Evolutionary conservation across 371 early-diverging fungal genomes (phyloP), one percentile per base, ranked within the genome.

Genomic region (Mortierella sp.): DNA sequence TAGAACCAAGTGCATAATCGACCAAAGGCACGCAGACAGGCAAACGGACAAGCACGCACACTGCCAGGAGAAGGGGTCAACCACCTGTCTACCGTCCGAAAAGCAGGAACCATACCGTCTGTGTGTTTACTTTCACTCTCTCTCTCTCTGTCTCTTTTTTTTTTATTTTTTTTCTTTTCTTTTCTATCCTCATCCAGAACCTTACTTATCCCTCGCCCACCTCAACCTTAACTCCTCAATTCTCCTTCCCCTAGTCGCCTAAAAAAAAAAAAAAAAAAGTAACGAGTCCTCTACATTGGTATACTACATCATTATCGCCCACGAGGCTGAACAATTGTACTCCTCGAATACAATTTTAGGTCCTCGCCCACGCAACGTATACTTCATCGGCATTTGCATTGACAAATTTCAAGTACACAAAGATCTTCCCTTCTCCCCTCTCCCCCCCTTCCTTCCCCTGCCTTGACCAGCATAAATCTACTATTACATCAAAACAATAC

Each of bases 151-250:
- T 43, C 43, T 43, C 15, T 45, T 15, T 45, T 15, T 45, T 45
- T 45, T 10, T 5, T 37, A 37, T 8, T 37, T 6, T 40, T 19
- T 28, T 54, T 19, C 10, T 45, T 22, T 43, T 47, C 47, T 32
- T 28, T 31, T 9, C 29, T 66, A n/a, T 47, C 35, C 37, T 23
- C 65, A 66, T 61, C 61, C 61, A 54, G 56, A 59, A 61, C 56
- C 23, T 72, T 66, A 47, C 61, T 45, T 70, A 59, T 64, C 72
- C 51, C 61, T 45, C n/a, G n/a, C 22, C 47, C 5, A 47, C 13
- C n/a, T 47, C 47, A 47, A 47, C n/a, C n/a, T 47, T 47, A n/a
- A 47, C 47, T 47, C 47, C 47, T 47, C 47, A n/a, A 47, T 47
- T 29, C 22, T 23, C 42, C 19, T 66, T n/a, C n/a, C 58, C 47